Evolutionary conservation across 495 filamentous ascomycete genomes (phyloP).

Genomic region (Penicillium herquei): DNA sequence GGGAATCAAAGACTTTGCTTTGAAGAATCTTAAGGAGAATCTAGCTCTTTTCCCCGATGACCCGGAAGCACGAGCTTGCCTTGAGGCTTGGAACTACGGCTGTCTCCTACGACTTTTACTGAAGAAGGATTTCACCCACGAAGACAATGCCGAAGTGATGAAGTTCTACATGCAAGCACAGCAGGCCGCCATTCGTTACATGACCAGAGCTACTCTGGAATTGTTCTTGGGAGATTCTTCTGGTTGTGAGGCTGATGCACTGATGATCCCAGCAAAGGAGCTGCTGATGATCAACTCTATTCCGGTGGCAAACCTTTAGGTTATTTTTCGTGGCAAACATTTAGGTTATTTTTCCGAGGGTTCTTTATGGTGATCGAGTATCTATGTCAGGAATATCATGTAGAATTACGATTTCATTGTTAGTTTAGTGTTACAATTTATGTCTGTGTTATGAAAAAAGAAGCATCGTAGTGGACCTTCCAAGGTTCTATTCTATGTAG

Average conservation of each 20-base stretch:
- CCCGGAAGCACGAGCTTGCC: conserved; percentile 2
- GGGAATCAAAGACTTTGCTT: neutral
- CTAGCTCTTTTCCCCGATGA: neutral
- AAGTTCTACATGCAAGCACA: neutral
- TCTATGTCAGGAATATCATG: too few species aligned
- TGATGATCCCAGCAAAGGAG: neutral
- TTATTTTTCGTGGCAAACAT: neutral
- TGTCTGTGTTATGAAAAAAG: too few species aligned
- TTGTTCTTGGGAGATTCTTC: neutral
- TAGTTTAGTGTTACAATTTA: too few species aligned
- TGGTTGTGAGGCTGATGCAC: conserved; percentile 5
- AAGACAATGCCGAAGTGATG: neutral
- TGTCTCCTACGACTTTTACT: conserved; percentile 1
- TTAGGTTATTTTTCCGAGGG: neutral
- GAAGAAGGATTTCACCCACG: neutral
- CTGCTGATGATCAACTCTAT: conserved; percentile 4
- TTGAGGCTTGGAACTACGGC: conserved; percentile 4
- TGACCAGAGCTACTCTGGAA: neutral
- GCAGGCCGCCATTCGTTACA: neutral
- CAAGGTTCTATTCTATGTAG: too few species aligned
- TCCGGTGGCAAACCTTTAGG: neutral
- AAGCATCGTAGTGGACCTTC: too few species aligned
- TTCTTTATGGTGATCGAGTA: too few species aligned
- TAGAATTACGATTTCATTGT: too few species aligned
- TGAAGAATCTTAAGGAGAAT: neutral